Evolutionary conservation across 1,284 basidiomycete species (phyloP).

Genomic region (Salmacisia buchloeana): DNA sequence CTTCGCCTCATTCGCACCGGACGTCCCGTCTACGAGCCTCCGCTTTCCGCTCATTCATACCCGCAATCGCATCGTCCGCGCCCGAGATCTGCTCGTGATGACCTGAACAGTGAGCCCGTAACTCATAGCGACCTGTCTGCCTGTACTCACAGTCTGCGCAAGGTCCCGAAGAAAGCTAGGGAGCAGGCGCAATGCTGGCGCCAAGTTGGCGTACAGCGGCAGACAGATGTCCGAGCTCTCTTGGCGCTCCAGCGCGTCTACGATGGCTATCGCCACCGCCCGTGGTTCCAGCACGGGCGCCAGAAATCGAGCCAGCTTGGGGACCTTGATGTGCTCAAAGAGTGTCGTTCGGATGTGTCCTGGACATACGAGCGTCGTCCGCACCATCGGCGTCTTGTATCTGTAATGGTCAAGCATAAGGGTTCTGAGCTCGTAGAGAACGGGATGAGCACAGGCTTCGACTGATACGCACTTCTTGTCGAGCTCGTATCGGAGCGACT

Average conservation of each 20-base stretch:
- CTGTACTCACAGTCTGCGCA: neutral
- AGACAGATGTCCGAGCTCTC: slow-evolving; percentile 26
- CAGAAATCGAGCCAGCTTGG: slow-evolving; percentile 27
- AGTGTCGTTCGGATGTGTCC: slow-evolving; percentile 39
- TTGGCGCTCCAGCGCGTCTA: slow-evolving; percentile 23
- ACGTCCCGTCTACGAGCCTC: neutral
- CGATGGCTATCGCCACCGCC: slow-evolving; percentile 25
- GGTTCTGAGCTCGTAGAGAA: neutral
- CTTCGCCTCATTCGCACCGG: no score
- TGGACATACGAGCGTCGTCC: slow-evolving; percentile 38
- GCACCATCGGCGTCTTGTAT: slow-evolving; percentile 21
- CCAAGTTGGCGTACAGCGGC: slow-evolving; percentile 39
- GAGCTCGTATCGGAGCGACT: slow-evolving; percentile 43
- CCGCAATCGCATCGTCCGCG: neutral
- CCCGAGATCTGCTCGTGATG: neutral
- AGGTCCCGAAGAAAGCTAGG: slow-evolving; percentile 18
- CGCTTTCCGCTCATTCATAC: neutral
- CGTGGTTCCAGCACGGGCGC: slow-evolving; percentile 28
- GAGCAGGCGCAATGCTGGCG: slow-evolving; percentile 25
- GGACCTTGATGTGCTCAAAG: slow-evolving; percentile 27
- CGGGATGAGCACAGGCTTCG: neutral
- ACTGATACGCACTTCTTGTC: slow-evolving; percentile 23
- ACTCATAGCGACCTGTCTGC: no score
- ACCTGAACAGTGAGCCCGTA: no score
- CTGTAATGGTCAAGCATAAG: neutral